These are phyloP conservation scores for Echria macrotheca DNA, from an alignment of 495 filamentous ascomycete genomes.

Conservation along the genomic window DNA sequence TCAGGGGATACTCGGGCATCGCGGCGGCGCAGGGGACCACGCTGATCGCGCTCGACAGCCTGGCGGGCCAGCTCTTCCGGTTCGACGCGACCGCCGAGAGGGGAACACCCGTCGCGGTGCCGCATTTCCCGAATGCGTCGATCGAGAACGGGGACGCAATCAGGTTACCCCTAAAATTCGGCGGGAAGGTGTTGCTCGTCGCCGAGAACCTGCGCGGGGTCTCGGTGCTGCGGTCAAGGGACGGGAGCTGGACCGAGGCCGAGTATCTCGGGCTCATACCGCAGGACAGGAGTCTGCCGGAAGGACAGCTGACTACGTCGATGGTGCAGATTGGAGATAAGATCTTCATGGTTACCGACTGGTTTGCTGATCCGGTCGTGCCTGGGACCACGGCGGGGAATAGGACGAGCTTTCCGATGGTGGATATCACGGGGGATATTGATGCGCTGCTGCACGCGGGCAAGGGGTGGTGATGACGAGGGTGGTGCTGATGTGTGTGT, in stretches of 20 bases:
- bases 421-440: slow-evolving; percentile 24
- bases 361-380: slow-evolving; percentile 25
- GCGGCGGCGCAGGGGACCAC: slow-evolving; percentile 22
- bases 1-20: slow-evolving; percentile 24
- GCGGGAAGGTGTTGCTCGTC: slow-evolving; percentile 24
- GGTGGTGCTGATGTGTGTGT: no score
- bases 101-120: slow-evolving; percentile 18
- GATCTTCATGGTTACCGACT: slow-evolving; percentile 26
- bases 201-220: slow-evolving; percentile 26
- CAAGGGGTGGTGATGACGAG: background rate
- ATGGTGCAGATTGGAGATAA: slow-evolving; percentile 23
- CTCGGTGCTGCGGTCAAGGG: slow-evolving; percentile 27
- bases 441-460: slow-evolving; percentile 1
- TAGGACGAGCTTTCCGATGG: slow-evolving; percentile 27
- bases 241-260: slow-evolving; percentile 27
- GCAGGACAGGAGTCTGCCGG: slow-evolving; percentile 14
- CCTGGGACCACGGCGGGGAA: slow-evolving; percentile 26
- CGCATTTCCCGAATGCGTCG: slow-evolving; percentile 11
- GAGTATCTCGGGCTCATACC: slow-evolving; percentile 30
- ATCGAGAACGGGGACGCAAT: slow-evolving; percentile 26
- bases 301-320: slow-evolving; percentile 16
- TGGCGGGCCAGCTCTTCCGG: slow-evolving; percentile 18
- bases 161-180: slow-evolving; percentile 27
- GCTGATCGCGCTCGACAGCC: slow-evolving; percentile 22
- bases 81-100: slow-evolving; percentile 21